Percentiles rank a stretch among this genome's conserved stretches.
Evolutionary conservation across 306 rosid species (phyloP).

Genomic region (Begonia masoniana): DNA sequence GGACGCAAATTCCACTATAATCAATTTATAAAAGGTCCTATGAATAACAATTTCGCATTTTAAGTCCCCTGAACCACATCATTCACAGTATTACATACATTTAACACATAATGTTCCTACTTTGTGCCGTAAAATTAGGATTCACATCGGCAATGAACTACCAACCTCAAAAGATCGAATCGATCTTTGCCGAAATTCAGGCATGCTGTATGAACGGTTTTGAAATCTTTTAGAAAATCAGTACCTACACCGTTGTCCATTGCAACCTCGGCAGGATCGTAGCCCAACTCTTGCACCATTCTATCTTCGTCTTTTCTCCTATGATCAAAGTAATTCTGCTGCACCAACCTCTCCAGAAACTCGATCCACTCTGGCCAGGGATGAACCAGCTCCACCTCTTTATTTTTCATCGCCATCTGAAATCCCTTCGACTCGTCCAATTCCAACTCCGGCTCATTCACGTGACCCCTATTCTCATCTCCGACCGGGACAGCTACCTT

Average conservation of each 20-base stretch:
- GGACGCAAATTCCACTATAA: no score
- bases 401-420: constrained; percentile 7
- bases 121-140: neutral
- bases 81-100: neutral
- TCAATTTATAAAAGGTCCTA: no score
- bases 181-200: constrained; percentile 88
- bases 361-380: constrained; percentile 99
- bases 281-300: constrained; percentile 53
- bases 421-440: constrained; percentile 1
- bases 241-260: constrained; percentile 15
- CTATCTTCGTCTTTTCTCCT: constrained; percentile 64
- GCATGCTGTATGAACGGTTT: constrained; percentile 59
- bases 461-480: neutral
- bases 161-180: constrained; percentile 77
- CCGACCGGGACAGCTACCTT: constrained; percentile 10
- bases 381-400: constrained; percentile 61
- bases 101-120: neutral
- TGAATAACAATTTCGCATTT: neutral
- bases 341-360: constrained; percentile 78
- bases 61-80: neutral
- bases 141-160: constrained; percentile 1
- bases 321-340: constrained; percentile 84
- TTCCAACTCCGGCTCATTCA: neutral
- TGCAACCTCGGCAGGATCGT: constrained; percentile 18
- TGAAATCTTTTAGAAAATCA: constrained; percentile 60